Evolutionary conservation across 352 stramenopile genomes (phyloP).

Genomic region (Phytophthora pini): DNA sequence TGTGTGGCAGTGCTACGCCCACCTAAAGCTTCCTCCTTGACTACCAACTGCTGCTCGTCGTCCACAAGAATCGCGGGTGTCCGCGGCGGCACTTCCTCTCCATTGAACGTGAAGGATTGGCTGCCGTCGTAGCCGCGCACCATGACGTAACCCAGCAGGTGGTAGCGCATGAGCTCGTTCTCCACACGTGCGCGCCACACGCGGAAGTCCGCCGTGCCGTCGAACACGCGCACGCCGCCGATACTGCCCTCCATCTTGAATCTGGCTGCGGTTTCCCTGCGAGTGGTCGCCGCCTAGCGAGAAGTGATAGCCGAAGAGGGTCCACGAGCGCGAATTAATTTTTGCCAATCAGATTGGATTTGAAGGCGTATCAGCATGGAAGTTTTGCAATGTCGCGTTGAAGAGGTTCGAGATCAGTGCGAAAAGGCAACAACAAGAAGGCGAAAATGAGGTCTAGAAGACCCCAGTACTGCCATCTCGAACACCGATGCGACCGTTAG

Average conservation of each 20-base stretch:
- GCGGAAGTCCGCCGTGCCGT: conserved; percentile 52
- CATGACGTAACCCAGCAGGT: conserved; percentile 55
- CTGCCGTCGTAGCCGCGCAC: conserved; percentile 55
- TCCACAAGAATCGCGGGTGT: conserved; percentile 32
- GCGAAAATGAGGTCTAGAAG: no score
- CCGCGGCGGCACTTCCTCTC: conserved; percentile 47
- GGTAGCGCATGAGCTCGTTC: conserved; percentile 62
- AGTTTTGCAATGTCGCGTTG: no score
- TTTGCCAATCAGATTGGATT: neutral
- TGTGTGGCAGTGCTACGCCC: conserved; percentile 1
- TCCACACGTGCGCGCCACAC: conserved; percentile 54
- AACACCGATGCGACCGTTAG: no score
- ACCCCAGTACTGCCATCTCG: no score
- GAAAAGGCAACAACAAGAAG: no score
- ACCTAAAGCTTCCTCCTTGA: conserved; percentile 34
- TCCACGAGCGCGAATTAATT: conserved; percentile 1
- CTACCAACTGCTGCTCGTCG: conserved; percentile 12
- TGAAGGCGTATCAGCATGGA: no score
- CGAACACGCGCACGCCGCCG: conserved; percentile 39
- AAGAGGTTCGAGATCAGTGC: no score
- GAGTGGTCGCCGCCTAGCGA: conserved; percentile 1
- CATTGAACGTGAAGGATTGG: conserved; percentile 51
- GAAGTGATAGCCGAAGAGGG: conserved; percentile 1
- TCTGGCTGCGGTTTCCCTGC: neutral
- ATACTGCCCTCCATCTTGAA: conserved; percentile 23